Percentiles rank a stretch among this genome's conserved stretches.
These are phyloP conservation scores for Globisporangium mamillatum DNA, from an alignment of 352 stramenopile genomes.

Conservation along the genomic window DNA sequence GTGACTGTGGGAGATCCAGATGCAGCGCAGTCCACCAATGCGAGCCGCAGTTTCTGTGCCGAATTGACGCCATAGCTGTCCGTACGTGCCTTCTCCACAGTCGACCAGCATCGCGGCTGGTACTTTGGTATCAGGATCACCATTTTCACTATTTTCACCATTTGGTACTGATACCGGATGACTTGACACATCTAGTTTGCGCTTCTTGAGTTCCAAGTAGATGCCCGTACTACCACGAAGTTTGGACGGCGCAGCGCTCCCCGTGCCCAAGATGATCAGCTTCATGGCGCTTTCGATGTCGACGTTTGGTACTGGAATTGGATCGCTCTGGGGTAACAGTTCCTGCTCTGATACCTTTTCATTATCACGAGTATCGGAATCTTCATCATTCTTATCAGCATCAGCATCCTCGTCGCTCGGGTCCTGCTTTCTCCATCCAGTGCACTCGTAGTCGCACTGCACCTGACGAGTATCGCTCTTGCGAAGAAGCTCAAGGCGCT, in stretches of 20 bases:
- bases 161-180: background rate
- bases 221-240: conserved; percentile 95
- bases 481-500: conserved; percentile 34
- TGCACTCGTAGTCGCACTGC: conserved; percentile 37
- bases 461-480: conserved; percentile 7
- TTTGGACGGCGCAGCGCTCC: conserved; percentile 95
- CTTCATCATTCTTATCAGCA: background rate
- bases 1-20: conserved; percentile 97
- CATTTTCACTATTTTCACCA: background rate
- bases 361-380: background rate
- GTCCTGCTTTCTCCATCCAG: conserved; percentile 34
- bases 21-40: conserved; percentile 70
- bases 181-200: background rate
- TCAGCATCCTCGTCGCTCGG: conserved; percentile 15
- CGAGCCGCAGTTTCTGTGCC: conserved; percentile 32
- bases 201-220: conserved; percentile 63
- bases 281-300: conserved; percentile 5
- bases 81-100: conserved; percentile 93
- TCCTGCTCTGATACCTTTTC: background rate
- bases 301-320: background rate
- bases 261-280: conserved; percentile 94
- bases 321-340: background rate
- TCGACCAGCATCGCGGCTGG: conserved; percentile 87
- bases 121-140: background rate
- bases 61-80: conserved; percentile 85